Base-by-base conservation (phyloP, 75 land plant genomes). In the Chamaecyparis obtusa region DNA sequence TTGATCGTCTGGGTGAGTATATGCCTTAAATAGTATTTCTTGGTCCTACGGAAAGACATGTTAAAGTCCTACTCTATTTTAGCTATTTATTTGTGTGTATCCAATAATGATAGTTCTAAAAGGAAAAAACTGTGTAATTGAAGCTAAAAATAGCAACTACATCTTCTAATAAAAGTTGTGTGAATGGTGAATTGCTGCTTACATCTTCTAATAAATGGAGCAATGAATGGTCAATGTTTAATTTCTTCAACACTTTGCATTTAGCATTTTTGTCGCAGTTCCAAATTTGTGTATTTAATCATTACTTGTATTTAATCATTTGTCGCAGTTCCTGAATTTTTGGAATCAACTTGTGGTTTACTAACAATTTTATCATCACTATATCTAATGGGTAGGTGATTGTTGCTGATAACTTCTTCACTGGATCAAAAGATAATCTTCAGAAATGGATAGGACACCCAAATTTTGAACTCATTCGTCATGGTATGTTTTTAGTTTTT, bases 401-500 rank as follows among this genome's bases (percentile, higher is more conserved):
- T 85, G 95, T 94, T 77, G 95, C 89, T 77, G 95, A 94, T 55
- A 94, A 94, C 71, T 94, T 88, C 87, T 94, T 94, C 89, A 89
- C 95, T 69, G 95, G 95, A 60, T 88, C 93, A 80, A 94, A 94
- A 84, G 95, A 94, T 90, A 94, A 94, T 72, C 88, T 94, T 19
- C 90, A 87, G 64, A 93, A 85, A 37, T 94, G 95, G 95, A 94
- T 94, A 79, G 95, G 94, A 14, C 95, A 94, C 86, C 95, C 95
- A 67, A 87, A 92, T 84, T 94, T 94, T 91, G 95, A 94, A 87
- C 95, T 94, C 60, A 93, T 94, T 77, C 95, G 95, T 14, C 95
- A 94, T 90, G 95, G 93, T 92, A 84, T 21, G 41, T 78, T 16
- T 75, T 32, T 77, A 85, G 15, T 24, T 15, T 44, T 86, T 41